These are phyloP conservation scores for Platanus orientalis DNA, from an alignment of 164 flowering plant genomes.

Conservation along the genomic window DNA sequence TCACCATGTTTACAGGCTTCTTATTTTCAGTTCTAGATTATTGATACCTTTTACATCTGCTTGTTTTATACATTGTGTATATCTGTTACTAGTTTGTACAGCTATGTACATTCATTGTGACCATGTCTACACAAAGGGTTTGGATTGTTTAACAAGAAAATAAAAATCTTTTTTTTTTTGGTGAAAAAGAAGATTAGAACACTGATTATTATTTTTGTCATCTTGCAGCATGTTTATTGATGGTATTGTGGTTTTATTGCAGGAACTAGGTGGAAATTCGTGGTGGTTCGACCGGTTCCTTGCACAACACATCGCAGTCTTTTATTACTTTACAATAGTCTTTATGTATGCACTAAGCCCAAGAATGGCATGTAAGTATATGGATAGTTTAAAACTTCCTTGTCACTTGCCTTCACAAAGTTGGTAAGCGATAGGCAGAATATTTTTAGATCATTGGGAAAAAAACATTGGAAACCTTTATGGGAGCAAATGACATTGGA, in stretches of 20 bases:
- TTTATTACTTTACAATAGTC: constrained; percentile 84
- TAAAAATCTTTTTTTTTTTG: no score
- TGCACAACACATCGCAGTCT: constrained; percentile 82
- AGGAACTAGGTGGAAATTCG: constrained; percentile 92
- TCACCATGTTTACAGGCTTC: not conserved
- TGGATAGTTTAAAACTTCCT: no score
- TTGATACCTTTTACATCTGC: not conserved
- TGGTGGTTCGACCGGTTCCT: constrained; percentile 98
- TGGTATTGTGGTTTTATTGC: constrained; percentile 22
- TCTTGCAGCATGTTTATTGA: constrained; percentile 1
- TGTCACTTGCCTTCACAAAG: no score
- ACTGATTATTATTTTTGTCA: not conserved
- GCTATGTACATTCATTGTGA: not conserved
- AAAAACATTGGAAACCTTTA: no score
- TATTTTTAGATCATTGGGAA: no score
- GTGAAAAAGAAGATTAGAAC: not conserved
- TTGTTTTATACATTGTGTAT: not conserved
- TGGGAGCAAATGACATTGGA: no score
- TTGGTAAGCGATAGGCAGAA: no score
- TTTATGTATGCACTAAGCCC: constrained; percentile 91
- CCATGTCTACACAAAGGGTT: not conserved
- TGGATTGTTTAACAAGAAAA: no score
- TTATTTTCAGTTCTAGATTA: not conserved
- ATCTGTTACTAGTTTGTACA: not conserved
- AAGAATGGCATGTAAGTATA: constrained; percentile 96